Evolutionary conservation across 2,329 filamentous ascomycete species (phyloP), one percentile per base, ranked within the genome.

Genomic region (Aspergillus flavus): DNA sequence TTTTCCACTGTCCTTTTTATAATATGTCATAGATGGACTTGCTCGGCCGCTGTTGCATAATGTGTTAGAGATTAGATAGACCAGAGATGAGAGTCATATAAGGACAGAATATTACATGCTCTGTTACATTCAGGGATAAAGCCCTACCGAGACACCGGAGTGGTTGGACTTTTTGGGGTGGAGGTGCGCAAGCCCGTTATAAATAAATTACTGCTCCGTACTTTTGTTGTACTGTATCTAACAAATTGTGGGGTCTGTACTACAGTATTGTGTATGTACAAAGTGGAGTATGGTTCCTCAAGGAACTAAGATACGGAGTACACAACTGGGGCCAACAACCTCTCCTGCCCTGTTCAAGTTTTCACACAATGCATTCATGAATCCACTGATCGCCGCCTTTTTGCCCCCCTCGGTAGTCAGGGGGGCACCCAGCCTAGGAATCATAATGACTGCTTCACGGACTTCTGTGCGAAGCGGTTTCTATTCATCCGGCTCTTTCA

Each of bases 1-100:
- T 14, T 26, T 59, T 50, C 36, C 32, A 19, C n/a, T 14, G 48
- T 50, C 19, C 52, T 36, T 36, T 30, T 21, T 23, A 32, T 50
- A 36, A 58, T 58, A 34, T 41, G 23, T 34, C 26, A 59, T 52
- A 59, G 57, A 59, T 50, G 57, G 45, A 28, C 11, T 52, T 34
- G 19, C 5, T 34, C n/a, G 26, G 55, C 41, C 26, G n/a, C 10
- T 21, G 21, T 46, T 48, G 28, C 14, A 21, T 28, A 48, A 28
- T 57, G 23, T 6, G n/a, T 30, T 54, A 57, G 59, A 61, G 36
- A 61, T 46, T 54, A 55, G 28, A 53, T 32, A 59, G 23, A 23
- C 19, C 21, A 19, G 16, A 26, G 21, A 50, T 1, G 26, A 30
- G 26, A 12, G 34, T 28, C 30, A 46, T 57, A 43, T 30, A 41